Conservation (phyloP, 768 basidiomycete species). For the Chalciporus pseudorubinellus region DNA sequence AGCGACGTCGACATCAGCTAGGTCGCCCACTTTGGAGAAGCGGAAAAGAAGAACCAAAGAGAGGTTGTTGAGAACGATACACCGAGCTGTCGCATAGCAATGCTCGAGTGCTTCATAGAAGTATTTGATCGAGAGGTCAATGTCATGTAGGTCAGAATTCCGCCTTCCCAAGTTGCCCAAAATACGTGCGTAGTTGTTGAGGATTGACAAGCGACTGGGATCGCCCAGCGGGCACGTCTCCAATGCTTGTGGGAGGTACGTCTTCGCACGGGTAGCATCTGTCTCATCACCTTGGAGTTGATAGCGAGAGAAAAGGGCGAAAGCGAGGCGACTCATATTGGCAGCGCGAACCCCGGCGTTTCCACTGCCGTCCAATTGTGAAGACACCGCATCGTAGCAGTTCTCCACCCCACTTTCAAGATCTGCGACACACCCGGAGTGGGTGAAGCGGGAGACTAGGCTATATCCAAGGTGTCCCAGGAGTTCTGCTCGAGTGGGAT, state of each 20-base stretch:
- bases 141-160: neutral
- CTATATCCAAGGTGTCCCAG: conserved; percentile 15
- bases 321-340: conserved; percentile 12
- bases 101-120: conserved; percentile 18
- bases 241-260: conserved; percentile 11
- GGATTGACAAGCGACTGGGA: conserved; percentile 1
- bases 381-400: conserved; percentile 11
- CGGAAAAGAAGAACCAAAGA: conserved; percentile 7
- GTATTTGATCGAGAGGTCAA: conserved; percentile 17
- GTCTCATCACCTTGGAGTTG: conserved; percentile 13
- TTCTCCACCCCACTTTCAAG: conserved; percentile 25
- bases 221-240: conserved; percentile 8
- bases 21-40: neutral
- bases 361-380: neutral
- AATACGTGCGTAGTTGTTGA: conserved; percentile 16
- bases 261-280: conserved; percentile 22
- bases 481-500: neutral
- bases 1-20: conserved; percentile 23
- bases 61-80: conserved; percentile 9
- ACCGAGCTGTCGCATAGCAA: conserved; percentile 10
- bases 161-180: conserved; percentile 10
- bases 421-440: conserved; percentile 18
- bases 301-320: conserved; percentile 21
- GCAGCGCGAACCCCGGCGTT: neutral
- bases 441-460: conserved; percentile 16